Conservation (phyloP, 1,139 yeast genomes). For the Nakaseomyces glabratus region DNA sequence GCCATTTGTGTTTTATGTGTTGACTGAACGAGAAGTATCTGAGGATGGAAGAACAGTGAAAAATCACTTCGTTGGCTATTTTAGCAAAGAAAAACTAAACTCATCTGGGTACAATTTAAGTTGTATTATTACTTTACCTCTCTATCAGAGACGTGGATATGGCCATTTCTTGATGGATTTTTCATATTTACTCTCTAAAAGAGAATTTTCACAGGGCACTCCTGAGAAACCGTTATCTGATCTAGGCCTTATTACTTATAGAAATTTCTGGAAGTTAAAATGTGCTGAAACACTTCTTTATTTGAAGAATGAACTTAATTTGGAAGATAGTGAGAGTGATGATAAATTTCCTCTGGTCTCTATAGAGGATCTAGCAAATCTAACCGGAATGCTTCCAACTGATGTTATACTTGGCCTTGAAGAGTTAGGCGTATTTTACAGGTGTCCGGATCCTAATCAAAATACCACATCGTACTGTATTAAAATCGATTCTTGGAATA, state of each 20-base stretch:
- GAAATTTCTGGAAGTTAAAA: constrained; percentile 76
- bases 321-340: not conserved
- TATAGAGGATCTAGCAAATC: constrained; percentile 50
- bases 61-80: constrained; percentile 79
- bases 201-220: constrained; percentile 75
- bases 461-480: constrained; percentile 43
- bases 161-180: constrained; percentile 85
- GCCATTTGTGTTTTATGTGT: constrained; percentile 80
- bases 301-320: constrained; percentile 14
- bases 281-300: constrained; percentile 36
- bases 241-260: constrained; percentile 73
- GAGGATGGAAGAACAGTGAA: constrained; percentile 19
- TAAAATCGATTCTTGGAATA: constrained; percentile 39
- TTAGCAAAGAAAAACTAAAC: constrained; percentile 77
- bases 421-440: constrained; percentile 49
- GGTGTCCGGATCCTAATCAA: constrained; percentile 11
- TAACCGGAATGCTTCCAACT: constrained; percentile 80
- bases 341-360: constrained; percentile 32
- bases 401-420: constrained; percentile 86
- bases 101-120: constrained; percentile 74
- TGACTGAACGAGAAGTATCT: constrained; percentile 57
- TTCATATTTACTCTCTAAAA: constrained; percentile 67
- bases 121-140: constrained; percentile 84
- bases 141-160: constrained; percentile 79
- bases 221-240: constrained; percentile 94